Evolutionary conservation across 345 rosid species (phyloP).

Genomic region (Leavenworthia alabamica): DNA sequence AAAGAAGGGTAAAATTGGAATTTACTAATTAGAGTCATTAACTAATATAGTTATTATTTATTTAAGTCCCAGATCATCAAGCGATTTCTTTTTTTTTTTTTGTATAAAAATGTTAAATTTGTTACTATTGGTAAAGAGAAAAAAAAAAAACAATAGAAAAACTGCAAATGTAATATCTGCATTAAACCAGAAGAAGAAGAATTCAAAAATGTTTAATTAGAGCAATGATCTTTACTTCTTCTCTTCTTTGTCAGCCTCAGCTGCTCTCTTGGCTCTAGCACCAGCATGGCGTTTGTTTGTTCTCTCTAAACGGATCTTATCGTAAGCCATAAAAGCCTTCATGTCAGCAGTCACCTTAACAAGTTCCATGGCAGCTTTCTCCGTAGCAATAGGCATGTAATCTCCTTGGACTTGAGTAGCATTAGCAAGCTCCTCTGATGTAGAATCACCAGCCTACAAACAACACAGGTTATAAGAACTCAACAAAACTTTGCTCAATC

Average conservation of each 20-base stretch:
- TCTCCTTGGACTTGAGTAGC: conserved; percentile 70
- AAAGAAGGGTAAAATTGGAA: too few relatives aligned
- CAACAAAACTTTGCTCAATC: background rate
- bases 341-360: conserved; percentile 63
- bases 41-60: too few relatives aligned
- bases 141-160: too few relatives aligned
- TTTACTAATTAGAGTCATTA: too few relatives aligned
- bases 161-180: too few relatives aligned
- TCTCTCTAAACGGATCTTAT: conserved; percentile 66
- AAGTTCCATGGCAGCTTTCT: conserved; percentile 61
- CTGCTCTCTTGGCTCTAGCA: conserved; percentile 67
- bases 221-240: too few relatives aligned
- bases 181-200: background rate
- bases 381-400: conserved; percentile 56
- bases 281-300: conserved; percentile 55
- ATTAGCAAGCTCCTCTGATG: conserved; percentile 65
- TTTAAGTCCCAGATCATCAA: too few relatives aligned
- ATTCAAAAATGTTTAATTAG: conserved; percentile 18
- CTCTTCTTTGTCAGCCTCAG: conserved; percentile 88
- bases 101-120: too few relatives aligned
- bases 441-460: conserved; percentile 77
- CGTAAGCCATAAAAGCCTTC: conserved; percentile 72
- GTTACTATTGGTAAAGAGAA: too few relatives aligned
- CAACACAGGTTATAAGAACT: background rate
- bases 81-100: too few relatives aligned